Evolutionary conservation across 106 monocot genomes (phyloP).

Genomic region (Apostasia ramifera): DNA sequence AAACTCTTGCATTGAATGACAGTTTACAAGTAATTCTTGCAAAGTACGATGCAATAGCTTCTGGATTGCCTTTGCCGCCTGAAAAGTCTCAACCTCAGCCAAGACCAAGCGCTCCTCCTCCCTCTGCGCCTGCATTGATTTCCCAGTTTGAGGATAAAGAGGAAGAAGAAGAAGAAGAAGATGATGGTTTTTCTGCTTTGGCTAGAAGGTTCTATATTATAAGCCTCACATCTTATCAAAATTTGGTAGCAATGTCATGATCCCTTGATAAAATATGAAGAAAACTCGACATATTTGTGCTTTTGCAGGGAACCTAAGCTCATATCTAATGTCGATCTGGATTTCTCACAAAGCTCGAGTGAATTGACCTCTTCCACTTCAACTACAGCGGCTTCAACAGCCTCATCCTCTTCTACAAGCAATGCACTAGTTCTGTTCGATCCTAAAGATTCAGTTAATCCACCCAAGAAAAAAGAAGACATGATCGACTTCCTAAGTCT

Average conservation of each 20-base stretch:
- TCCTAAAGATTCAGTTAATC: slow-evolving; percentile 22
- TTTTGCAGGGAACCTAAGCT: slow-evolving; percentile 26
- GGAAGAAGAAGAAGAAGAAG: slow-evolving; percentile 37
- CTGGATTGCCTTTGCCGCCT: slow-evolving; percentile 23
- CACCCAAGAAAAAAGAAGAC: slow-evolving; percentile 31
- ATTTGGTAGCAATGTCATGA: no score
- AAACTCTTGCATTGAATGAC: slow-evolving; percentile 56
- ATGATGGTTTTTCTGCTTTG: slow-evolving; percentile 45
- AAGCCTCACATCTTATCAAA: no score
- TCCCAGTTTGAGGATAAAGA: slow-evolving; percentile 12
- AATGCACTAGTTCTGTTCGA: slow-evolving; percentile 34
- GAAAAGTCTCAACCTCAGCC: slow-evolving; percentile 7
- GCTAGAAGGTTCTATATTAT: slow-evolving; percentile 28
- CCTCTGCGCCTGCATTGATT: not conserved
- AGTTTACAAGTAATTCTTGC: slow-evolving; percentile 43
- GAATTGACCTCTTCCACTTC: slow-evolving; percentile 4
- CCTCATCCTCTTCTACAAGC: slow-evolving; percentile 22
- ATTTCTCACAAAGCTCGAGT: slow-evolving; percentile 21
- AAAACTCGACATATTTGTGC: not conserved
- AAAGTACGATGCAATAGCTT: slow-evolving; percentile 44
- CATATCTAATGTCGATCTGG: slow-evolving; percentile 13
- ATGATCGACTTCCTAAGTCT: slow-evolving; percentile 65
- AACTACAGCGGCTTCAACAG: slow-evolving; percentile 14
- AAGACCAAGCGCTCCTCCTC: not conserved
- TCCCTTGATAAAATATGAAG: no score